Base-by-base conservation (phyloP, 2,329 filamentous ascomycete genomes). In the Helotiales sp. region DNA sequence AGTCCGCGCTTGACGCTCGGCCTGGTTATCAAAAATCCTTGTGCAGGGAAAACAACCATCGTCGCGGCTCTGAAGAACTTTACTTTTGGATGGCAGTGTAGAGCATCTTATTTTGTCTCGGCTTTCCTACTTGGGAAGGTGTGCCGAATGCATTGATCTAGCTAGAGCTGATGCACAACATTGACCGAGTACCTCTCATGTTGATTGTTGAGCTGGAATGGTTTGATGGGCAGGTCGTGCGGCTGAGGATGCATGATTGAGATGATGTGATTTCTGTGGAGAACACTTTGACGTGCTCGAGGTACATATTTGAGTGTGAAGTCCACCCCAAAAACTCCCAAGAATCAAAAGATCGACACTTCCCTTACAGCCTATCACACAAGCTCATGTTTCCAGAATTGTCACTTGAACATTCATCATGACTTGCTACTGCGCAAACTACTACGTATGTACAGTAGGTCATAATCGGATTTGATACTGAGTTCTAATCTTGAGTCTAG, bases 381-480 rank as follows among this genome's bases (percentile, higher is more conserved):
- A 61, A 52, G 20, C 30, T 40, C 28, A 37, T 40, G 40, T 60
- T n/a, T 26, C 26, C 52, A 34, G 54, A 43, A 40, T 61, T 50
- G 43, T 47, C 59, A 54, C 49, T 60, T 13, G n/a, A 11, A 65
- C 55, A 20, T 55, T 55, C 65, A 75, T 69, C 47, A 77, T 78
- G 75, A 67, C 70, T 72, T 79, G 75, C 71, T 79, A 79, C 60
- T 80, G 78, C 66, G 76, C 78, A 59, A 80, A 79, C 69, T 80
- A 79, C 72, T 80, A 80, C 63, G 78, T 79, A 72, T 37, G 75
- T 64, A 40, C 28, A 30, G 75, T 65, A 37, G 30, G 1, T 43
- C 43, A 40, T 10, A 6, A 26, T 24, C 7, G 20, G 47, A 47
- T 49, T 55, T 45, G 22, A 13, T 24, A 30, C 22, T 55, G 37